A percentile compares a stretch with the other conserved stretches of the same genome.
Evolutionary conservation across 2,329 filamentous ascomycete species (phyloP).

Genomic region (Aspergillus sp.): DNA sequence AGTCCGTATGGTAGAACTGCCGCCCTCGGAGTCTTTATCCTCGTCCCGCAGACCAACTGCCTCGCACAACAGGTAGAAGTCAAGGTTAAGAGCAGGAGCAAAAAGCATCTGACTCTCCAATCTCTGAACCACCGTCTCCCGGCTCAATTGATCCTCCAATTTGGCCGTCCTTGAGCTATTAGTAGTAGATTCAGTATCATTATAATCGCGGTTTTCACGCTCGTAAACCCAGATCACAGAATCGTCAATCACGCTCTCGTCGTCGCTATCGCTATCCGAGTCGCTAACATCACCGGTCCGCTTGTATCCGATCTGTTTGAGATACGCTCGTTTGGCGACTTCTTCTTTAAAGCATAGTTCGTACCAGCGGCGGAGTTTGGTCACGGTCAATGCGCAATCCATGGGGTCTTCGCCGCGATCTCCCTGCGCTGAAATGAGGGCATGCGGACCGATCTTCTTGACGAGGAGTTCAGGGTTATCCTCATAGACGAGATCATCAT

Average conservation of each 20-base stretch:
- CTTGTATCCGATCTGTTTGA: neutral
- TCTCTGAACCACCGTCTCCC: neutral
- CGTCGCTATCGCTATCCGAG: neutral
- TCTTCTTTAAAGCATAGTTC: constrained; percentile 2
- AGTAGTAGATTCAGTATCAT: neutral
- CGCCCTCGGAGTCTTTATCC: neutral
- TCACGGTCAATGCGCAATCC: constrained; percentile 2
- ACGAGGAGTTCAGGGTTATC: neutral
- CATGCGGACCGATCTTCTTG: neutral
- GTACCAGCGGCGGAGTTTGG: constrained; percentile 5
- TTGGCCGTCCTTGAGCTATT: neutral
- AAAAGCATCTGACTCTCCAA: constrained; percentile 2
- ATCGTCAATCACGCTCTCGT: constrained; percentile 2
- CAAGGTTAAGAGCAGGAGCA: neutral
- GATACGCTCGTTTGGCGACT: constrained; percentile 1
- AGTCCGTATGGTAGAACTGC: neutral
- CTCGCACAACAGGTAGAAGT: constrained; percentile 2
- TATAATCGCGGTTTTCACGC: neutral
- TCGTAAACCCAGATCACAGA: constrained; percentile 3
- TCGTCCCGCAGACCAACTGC: neutral
- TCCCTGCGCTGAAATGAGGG: neutral
- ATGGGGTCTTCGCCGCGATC: constrained; percentile 3
- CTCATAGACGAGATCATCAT: neutral
- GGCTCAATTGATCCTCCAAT: neutral
- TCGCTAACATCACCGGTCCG: neutral